Evolutionary conservation across 352 stramenopile species (phyloP).

Genomic region (Globisporangium mamillatum): DNA sequence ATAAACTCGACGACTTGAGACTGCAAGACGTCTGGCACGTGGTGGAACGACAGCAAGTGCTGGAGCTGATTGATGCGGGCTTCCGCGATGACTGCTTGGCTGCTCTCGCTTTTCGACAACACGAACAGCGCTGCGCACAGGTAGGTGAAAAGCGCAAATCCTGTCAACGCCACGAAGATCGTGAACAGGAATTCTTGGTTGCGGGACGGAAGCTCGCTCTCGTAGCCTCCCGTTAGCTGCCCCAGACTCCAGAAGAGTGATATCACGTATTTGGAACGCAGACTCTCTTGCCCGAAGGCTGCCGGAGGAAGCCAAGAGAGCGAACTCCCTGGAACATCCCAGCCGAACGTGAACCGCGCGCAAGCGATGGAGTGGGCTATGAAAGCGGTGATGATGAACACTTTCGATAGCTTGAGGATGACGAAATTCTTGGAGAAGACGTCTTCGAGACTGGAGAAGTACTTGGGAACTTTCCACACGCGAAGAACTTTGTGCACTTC

Average conservation of each 20-base stretch:
- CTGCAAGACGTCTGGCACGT: conserved; percentile 36
- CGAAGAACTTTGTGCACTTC: conserved; percentile 44
- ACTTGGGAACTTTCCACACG: conserved; percentile 32
- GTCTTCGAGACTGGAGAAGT: conserved; percentile 46
- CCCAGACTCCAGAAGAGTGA: conserved; percentile 60
- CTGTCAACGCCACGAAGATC: conserved; percentile 43
- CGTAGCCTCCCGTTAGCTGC: conserved; percentile 45
- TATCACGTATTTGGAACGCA: conserved; percentile 34
- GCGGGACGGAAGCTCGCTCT: conserved; percentile 41
- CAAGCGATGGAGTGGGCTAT: conserved; percentile 49
- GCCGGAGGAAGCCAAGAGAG: conserved; percentile 31
- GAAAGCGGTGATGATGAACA: conserved; percentile 34
- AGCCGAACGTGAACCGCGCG: conserved; percentile 51
- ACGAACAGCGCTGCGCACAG: conserved; percentile 67
- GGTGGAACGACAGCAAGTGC: conserved; percentile 51
- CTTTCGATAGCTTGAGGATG: conserved; percentile 49
- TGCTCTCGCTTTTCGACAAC: conserved; percentile 59
- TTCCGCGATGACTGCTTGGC: conserved; percentile 37
- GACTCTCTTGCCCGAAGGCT: not conserved
- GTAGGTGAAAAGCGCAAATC: conserved; percentile 57
- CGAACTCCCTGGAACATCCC: conserved; percentile 22
- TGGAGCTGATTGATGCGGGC: conserved; percentile 58
- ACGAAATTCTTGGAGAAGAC: conserved; percentile 54
- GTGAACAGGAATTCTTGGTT: conserved; percentile 54
- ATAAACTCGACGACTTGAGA: conserved; percentile 26